Percentiles rank a stretch among this genome's conserved stretches.
Evolutionary conservation across 306 rosid genomes (phyloP).

Genomic region (Cicer pinnatifidum): DNA sequence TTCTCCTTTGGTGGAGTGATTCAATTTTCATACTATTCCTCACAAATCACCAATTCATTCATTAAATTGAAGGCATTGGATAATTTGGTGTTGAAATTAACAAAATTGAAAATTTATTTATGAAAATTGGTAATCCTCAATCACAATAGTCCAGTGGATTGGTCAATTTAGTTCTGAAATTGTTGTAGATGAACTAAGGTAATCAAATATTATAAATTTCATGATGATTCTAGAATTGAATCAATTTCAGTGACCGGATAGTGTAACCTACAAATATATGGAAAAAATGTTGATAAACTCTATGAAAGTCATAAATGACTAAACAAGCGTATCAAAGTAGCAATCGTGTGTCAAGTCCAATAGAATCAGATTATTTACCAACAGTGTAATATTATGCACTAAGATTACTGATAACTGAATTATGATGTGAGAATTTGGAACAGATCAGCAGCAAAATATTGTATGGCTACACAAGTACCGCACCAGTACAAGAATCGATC

Average conservation of each 20-base stretch:
- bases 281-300: too few relatives aligned
- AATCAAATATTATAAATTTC: neutral
- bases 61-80: neutral
- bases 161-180: neutral
- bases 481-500: neutral
- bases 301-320: too few relatives aligned
- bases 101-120: neutral
- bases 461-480: neutral
- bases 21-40: neutral
- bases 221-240: neutral
- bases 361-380: neutral
- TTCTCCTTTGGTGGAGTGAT: neutral
- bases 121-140: neutral
- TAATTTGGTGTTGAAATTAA: neutral
- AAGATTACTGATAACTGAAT: neutral
- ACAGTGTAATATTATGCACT: neutral
- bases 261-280: neutral
- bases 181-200: neutral
- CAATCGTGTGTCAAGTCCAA: too few relatives aligned
- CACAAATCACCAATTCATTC: neutral
- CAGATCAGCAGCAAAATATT: neutral
- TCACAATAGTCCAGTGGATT: neutral
- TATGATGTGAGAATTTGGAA: neutral
- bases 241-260: neutral
- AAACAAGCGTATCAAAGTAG: too few relatives aligned